Conservation (phyloP, 495 filamentous ascomycete species). For the Aspergillus taichungensis region DNA sequence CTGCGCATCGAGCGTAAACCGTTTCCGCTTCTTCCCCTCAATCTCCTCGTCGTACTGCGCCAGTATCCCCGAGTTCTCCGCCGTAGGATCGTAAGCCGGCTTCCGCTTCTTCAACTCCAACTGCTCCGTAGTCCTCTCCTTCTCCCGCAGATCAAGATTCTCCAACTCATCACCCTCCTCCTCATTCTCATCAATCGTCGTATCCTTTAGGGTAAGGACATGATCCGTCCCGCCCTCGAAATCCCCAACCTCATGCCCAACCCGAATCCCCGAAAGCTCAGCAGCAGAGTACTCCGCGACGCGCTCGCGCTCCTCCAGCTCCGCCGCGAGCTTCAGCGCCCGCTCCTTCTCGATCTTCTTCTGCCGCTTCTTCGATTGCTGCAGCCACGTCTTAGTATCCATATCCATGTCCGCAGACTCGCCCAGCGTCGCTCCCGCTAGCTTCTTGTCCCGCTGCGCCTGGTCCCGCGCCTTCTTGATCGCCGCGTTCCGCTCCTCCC, state of each 20-base stretch:
- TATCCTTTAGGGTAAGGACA: slow-evolving; percentile 84
- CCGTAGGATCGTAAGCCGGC: slow-evolving; percentile 76
- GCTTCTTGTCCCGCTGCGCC: slow-evolving; percentile 60
- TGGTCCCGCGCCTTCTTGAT: slow-evolving; percentile 85
- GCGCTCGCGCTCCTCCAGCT: slow-evolving; percentile 58
- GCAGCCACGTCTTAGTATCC: slow-evolving; percentile 78
- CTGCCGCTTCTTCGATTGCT: slow-evolving; percentile 78
- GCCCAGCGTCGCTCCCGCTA: slow-evolving; percentile 75
- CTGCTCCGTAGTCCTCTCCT: slow-evolving; percentile 66
- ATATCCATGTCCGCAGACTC: slow-evolving; percentile 53
- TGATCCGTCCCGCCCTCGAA: slow-evolving; percentile 74
- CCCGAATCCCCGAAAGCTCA: slow-evolving; percentile 82
- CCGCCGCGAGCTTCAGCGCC: slow-evolving; percentile 62
- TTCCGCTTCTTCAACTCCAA: slow-evolving; percentile 87
- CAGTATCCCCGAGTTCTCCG: slow-evolving; percentile 59
- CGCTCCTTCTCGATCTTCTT: slow-evolving; percentile 78
- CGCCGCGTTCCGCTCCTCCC: slow-evolving; percentile 65
- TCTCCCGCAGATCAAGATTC: slow-evolving; percentile 67
- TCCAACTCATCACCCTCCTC: slow-evolving; percentile 91
- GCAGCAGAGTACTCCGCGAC: slow-evolving; percentile 60
- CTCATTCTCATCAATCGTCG: slow-evolving; percentile 74
- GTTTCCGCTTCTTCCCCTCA: slow-evolving; percentile 80
- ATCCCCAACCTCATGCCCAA: slow-evolving; percentile 71
- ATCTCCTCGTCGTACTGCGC: slow-evolving; percentile 95
- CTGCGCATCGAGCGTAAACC: slow-evolving; percentile 72